Evolutionary conservation across 2,329 filamentous ascomycete genomes (phyloP), one percentile per base, ranked within the genome.

Genomic region (Beauveria bassiana): DNA sequence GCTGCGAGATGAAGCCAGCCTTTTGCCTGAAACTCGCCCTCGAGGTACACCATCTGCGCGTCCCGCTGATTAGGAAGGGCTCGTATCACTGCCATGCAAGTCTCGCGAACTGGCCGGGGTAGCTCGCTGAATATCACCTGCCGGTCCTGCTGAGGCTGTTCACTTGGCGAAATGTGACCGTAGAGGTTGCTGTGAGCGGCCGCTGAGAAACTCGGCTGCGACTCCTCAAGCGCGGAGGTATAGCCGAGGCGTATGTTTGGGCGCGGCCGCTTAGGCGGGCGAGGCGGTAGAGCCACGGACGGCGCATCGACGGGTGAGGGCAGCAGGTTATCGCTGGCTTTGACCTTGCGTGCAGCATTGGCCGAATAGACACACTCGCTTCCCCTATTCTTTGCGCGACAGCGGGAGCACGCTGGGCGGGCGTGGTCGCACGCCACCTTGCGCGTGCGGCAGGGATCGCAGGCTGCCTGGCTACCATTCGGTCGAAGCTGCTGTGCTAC

Each of bases 381-480:
- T 24, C 66, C 62, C 42, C 72, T 68, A 24, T 70, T 71, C 42
- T 72, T 68, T 65, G 73, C 71, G 49, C 64, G 68, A 56, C 75
- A 78, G 52, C 75, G 68, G 34, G 66, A 68, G 62, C 75, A 78
- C 7, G 73, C 63, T 0, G 75, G 75, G 6, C 72, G 73, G 0
- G 66, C 65, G 60, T 77, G 73, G 61, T 78, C 75, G 65, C 75
- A 77, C 12, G 74, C 73, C 6, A 77, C 71, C 58, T 77, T 76
- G 22, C 74, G 72, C 51, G 68, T 71, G 40, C 72, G 70, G 53
- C 74, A 76, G 10, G 74, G 73, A 68, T 76, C 68, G 46, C 67
- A 68, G 22, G 65, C 65, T 34, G 65, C 66, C 5, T 59, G 65
- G 8, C 64, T 59, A 3, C 67, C 68, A 40, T 68, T 68, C 51